Conservation (phyloP, 495 filamentous ascomycete species). For the Penicillium arizonense region DNA sequence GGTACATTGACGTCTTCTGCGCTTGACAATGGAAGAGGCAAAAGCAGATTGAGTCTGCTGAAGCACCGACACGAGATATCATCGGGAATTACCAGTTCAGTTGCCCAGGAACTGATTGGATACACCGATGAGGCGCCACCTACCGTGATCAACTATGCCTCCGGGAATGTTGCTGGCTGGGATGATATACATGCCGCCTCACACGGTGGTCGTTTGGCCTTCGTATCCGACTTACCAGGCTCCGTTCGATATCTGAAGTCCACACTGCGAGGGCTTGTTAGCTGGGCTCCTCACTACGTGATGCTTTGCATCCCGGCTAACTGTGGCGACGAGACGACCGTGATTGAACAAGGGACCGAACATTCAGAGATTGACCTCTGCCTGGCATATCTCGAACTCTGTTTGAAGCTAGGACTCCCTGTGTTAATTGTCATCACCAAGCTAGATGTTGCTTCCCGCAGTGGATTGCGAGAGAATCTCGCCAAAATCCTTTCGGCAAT, state of each 20-base stretch:
- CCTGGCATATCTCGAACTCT: constrained; percentile 81
- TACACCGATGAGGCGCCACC: constrained; percentile 48
- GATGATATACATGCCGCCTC: constrained; percentile 85
- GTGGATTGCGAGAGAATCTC: constrained; percentile 64
- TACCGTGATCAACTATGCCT: constrained; percentile 78
- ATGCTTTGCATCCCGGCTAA: constrained; percentile 85
- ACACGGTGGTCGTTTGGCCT: constrained; percentile 71
- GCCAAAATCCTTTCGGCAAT: constrained; percentile 71
- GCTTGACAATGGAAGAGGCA: constrained; percentile 88
- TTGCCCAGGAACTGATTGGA: constrained; percentile 89
- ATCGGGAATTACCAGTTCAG: constrained; percentile 88
- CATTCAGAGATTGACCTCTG: constrained; percentile 66
- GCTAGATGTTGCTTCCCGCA: constrained; percentile 77
- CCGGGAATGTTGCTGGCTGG: constrained; percentile 87
- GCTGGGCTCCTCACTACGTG: constrained; percentile 95
- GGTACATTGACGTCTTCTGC: constrained; percentile 85
- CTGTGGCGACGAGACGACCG: constrained; percentile 51
- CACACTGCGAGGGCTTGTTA: constrained; percentile 80
- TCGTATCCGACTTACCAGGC: constrained; percentile 88
- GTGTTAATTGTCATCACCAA: constrained; percentile 86
- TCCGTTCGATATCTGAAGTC: constrained; percentile 85
- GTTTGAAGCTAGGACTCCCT: constrained; percentile 72
- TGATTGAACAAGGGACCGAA: constrained; percentile 50
- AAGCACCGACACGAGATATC: constrained; percentile 94
- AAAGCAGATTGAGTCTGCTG: constrained; percentile 79